phyloP scores from a whole-genome alignment of 768 basidiomycete genomes.

The Suillus plorans region DNA sequence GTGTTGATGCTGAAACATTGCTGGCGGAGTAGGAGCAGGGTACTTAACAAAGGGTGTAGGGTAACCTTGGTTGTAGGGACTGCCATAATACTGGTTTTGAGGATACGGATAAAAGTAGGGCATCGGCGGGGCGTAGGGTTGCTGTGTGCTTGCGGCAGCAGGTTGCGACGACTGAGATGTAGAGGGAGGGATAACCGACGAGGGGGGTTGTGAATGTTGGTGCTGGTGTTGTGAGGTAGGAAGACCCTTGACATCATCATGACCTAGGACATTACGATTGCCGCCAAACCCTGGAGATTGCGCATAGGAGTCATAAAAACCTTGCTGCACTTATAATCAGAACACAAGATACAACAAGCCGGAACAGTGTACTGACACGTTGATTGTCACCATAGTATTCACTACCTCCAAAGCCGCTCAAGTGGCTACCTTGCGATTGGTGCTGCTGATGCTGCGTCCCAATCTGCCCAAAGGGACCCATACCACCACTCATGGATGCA shows the following conservation, averaged over 20 bases:
- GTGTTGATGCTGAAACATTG: conserved; percentile 4
- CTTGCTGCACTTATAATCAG: conserved; percentile 38
- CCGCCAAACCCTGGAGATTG: conserved; percentile 65
- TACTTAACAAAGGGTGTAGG: conserved; percentile 78
- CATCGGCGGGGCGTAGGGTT: conserved; percentile 61
- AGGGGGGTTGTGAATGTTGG: conserved; percentile 32
- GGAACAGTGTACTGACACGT: conserved; percentile 45
- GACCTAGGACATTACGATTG: conserved; percentile 58
- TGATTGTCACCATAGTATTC: conserved; percentile 74
- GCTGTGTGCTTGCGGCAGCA: conserved; percentile 59
- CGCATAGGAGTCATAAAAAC: conserved; percentile 75
- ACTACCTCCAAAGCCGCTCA: conserved; percentile 54
- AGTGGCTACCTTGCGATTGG: conserved; percentile 48
- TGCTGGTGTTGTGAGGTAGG: conserved; percentile 55
- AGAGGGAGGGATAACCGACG: conserved; percentile 50
- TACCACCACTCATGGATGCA: conserved; percentile 23
- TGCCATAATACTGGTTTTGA: conserved; percentile 75
- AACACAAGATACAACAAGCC: conserved; percentile 1
- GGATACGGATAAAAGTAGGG: conserved; percentile 68
- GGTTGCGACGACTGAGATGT: conserved; percentile 57
- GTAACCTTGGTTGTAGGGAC: conserved; percentile 62
- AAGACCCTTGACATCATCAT: conserved; percentile 76
- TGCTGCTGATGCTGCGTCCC: conserved; percentile 49
- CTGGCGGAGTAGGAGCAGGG: conserved; percentile 63
- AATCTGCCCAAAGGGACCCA: conserved; percentile 59